Percentiles rank a stretch among this genome's conserved stretches.
phyloP scores from a whole-genome alignment of 2,329 filamentous ascomycete species.

The Sarocladium kiliense region DNA sequence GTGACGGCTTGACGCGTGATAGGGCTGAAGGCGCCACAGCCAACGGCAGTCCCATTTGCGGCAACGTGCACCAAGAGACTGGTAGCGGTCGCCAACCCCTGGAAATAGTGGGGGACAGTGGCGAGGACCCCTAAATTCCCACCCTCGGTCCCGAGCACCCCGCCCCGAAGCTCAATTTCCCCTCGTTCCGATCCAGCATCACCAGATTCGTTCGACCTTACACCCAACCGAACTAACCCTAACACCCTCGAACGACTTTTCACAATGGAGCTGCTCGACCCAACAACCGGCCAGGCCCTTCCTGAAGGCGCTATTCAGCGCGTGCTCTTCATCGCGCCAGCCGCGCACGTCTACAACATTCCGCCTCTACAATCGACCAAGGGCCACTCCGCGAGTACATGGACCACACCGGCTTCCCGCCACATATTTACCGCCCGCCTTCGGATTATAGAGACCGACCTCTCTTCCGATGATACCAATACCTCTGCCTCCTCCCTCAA shows the following conservation, averaged over 20 bases:
- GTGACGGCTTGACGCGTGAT: background rate
- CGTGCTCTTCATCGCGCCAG: slow-evolving; percentile 69
- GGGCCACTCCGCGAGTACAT: slow-evolving; percentile 71
- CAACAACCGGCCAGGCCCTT: slow-evolving; percentile 62
- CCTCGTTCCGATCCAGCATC: background rate
- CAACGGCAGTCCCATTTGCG: background rate
- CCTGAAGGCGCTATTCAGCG: slow-evolving; percentile 77
- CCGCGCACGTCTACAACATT: slow-evolving; percentile 83
- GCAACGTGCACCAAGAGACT: background rate
- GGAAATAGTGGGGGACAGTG: background rate
- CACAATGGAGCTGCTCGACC: slow-evolving; percentile 61
- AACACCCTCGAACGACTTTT: background rate
- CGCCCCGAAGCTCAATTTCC: background rate
- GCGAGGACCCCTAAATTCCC: background rate
- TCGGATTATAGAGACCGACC: slow-evolving; percentile 71
- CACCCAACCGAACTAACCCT: too few relatives aligned
- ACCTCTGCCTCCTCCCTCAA: slow-evolving; percentile 39
- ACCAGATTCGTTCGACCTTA: background rate
- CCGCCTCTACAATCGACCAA: slow-evolving; percentile 73
- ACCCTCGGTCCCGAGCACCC: background rate
- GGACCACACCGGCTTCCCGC: slow-evolving; percentile 66
- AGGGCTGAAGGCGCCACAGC: too few relatives aligned
- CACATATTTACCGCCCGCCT: slow-evolving; percentile 84
- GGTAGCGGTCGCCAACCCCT: background rate
- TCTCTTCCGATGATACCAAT: slow-evolving; percentile 22